Percentiles rank a stretch among this genome's conserved stretches.
phyloP scores from a whole-genome alignment of 1,284 basidiomycete genomes.

The Ustilago xerochloae region DNA sequence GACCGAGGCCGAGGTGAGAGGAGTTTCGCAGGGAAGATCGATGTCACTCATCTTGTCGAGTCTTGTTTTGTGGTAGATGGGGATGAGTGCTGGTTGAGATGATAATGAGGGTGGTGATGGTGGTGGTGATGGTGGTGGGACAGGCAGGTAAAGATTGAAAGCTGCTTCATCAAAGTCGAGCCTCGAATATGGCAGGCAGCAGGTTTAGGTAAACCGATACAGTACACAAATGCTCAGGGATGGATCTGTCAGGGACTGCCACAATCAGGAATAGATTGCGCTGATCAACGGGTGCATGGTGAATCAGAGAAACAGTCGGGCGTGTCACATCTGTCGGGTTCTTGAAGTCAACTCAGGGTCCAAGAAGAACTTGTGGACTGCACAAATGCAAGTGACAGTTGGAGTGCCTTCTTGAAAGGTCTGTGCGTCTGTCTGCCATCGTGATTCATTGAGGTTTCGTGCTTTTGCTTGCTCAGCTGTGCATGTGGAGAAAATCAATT shows the following conservation, averaged over 20 bases:
- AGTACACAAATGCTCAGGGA: background rate
- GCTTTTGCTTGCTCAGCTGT: conserved; percentile 34
- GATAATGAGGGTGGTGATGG: background rate
- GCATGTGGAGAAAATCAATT: background rate
- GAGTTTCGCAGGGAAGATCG: conserved; percentile 41
- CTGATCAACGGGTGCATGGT: conserved; percentile 30
- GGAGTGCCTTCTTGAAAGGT: background rate
- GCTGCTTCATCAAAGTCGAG: background rate
- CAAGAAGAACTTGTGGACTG: background rate
- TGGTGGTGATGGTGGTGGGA: background rate
- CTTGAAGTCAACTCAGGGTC: conserved; percentile 1
- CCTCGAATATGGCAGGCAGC: background rate
- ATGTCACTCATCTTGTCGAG: conserved; percentile 22
- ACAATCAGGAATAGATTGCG: background rate
- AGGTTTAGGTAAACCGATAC: background rate
- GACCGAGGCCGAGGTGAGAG: conserved; percentile 38
- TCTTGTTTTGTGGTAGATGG: background rate
- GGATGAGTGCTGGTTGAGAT: background rate
- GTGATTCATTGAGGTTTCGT: background rate
- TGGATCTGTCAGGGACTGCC: background rate
- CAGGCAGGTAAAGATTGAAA: background rate
- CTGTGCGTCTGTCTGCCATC: conserved; percentile 8
- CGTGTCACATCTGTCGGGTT: background rate
- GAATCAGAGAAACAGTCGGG: no score
- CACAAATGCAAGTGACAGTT: background rate